phyloP scores from a whole-genome alignment of 2,329 filamentous ascomycete species.

The Rhynchosporium graminicola region DNA sequence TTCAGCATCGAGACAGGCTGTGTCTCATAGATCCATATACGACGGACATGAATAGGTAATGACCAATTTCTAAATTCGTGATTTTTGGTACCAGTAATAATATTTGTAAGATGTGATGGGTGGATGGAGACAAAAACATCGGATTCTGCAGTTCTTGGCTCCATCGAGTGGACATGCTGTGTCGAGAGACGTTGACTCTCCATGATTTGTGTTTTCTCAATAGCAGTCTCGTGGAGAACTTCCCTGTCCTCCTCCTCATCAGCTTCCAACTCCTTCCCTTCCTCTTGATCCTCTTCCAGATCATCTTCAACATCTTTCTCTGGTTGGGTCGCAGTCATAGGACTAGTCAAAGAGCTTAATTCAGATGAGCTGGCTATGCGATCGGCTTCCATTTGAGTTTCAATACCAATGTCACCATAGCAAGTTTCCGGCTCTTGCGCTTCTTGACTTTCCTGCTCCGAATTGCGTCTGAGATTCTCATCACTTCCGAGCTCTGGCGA shows the following conservation, averaged over 20 bases:
- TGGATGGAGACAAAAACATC: constrained; percentile 57
- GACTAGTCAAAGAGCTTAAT: background rate
- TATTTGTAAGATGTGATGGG: constrained; percentile 48
- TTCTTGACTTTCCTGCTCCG: constrained; percentile 6
- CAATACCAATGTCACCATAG: constrained; percentile 36
- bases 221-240: constrained; percentile 14
- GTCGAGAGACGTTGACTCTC: constrained; percentile 56
- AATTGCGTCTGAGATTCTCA: background rate
- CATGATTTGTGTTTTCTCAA: constrained; percentile 31
- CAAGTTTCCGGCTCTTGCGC: constrained; percentile 32
- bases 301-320: background rate
- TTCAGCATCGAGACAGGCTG: constrained; percentile 50
- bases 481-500: constrained; percentile 7
- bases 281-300: background rate
- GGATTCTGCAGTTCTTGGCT: constrained; percentile 51
- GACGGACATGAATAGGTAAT: constrained; percentile 54
- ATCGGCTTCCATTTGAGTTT: constrained; percentile 34
- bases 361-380: constrained; percentile 16
- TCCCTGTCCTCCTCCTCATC: constrained; percentile 18
- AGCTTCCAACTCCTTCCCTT: background rate
- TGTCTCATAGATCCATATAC: constrained; percentile 64
- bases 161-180: constrained; percentile 50
- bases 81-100: constrained; percentile 52
- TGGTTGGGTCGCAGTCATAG: background rate
- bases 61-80: constrained; percentile 58